Evolutionary conservation across 176 grass and related monocot species (phyloP).

Genomic region (Cenchrus fungigraminus): DNA sequence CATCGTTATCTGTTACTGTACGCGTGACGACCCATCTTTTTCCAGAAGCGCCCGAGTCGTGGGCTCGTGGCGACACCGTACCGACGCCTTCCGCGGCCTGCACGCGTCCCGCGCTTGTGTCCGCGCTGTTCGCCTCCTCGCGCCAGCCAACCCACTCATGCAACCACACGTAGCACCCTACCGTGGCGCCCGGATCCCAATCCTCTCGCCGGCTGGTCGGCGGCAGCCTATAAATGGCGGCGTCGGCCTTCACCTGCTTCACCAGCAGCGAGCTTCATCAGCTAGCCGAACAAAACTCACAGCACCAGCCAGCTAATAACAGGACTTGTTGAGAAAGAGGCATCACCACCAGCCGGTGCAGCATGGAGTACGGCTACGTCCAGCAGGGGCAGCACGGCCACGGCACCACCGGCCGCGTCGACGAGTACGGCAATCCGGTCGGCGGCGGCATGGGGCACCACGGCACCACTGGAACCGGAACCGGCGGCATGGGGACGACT

Average conservation of each 20-base stretch:
- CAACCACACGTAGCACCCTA: constrained; percentile 16
- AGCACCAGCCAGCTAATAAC: neutral
- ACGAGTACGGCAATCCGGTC: constrained; percentile 53
- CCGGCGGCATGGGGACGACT: neutral
- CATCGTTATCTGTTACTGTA: no score
- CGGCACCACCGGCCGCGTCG: constrained; percentile 46
- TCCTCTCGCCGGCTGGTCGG: no score
- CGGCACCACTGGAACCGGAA: neutral
- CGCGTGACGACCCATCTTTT: no score
- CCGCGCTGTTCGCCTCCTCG: neutral
- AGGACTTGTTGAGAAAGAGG: neutral
- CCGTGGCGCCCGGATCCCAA: neutral
- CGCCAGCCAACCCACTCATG: neutral
- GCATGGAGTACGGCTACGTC: constrained; percentile 20
- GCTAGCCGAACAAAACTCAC: neutral
- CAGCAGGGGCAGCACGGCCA: constrained; percentile 32
- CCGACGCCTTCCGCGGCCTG: neutral
- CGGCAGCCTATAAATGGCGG: constrained; percentile 14
- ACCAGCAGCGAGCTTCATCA: neutral
- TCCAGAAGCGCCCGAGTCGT: constrained; percentile 12
- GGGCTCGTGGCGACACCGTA: constrained; percentile 2
- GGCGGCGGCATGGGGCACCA: neutral
- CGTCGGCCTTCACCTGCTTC: neutral
- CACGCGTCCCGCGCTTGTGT: neutral
- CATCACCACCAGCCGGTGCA: neutral